Percentiles rank a stretch among this genome's conserved stretches.
Conservation (phyloP, 2,329 filamentous ascomycete species). For the Venturia asperata region DNA sequence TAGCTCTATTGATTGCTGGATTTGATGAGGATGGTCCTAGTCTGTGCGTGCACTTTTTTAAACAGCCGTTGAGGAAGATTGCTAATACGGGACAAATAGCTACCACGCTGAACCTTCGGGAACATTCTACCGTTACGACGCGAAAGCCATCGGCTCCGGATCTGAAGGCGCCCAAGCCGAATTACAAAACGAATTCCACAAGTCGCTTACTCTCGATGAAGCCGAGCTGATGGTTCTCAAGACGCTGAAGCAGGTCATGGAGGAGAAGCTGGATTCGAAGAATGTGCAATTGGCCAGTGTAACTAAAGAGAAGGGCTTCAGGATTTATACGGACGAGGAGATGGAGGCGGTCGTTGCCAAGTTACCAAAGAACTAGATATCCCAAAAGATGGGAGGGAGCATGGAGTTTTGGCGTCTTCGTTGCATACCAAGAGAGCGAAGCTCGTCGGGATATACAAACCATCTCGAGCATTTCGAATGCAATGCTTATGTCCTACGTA, state of each 20-base stretch:
- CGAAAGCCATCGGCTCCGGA: slow-evolving; percentile 95
- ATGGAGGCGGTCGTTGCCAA: slow-evolving; percentile 90
- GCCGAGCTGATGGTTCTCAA: slow-evolving; percentile 94
- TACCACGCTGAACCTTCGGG: slow-evolving; percentile 98
- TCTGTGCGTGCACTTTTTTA: slow-evolving; percentile 49
- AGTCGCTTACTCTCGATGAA: slow-evolving; percentile 86
- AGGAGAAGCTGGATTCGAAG: slow-evolving; percentile 98
- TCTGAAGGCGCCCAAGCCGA: slow-evolving; percentile 97
- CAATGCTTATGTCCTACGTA: background rate
- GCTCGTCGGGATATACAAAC: slow-evolving; percentile 1
- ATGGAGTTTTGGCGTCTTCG: slow-evolving; percentile 15
- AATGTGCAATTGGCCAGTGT: slow-evolving; percentile 98
- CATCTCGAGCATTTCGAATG: slow-evolving; percentile 1
- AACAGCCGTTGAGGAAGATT: background rate
- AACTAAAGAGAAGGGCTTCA: slow-evolving; percentile 94
- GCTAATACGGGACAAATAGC: slow-evolving; percentile 33
- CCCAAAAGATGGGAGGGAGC: slow-evolving; percentile 6
- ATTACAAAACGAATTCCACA: slow-evolving; percentile 97
- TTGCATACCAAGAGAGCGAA: background rate
- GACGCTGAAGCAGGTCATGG: slow-evolving; percentile 99
- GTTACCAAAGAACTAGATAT: slow-evolving; percentile 47
- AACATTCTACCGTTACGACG: slow-evolving; percentile 98
- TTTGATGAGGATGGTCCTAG: slow-evolving; percentile 96
- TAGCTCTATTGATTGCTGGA: slow-evolving; percentile 90
- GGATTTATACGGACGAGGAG: slow-evolving; percentile 96